Conservation (phyloP, 2,329 filamentous ascomycete species). For the Daldinia eschscholtzii region DNA sequence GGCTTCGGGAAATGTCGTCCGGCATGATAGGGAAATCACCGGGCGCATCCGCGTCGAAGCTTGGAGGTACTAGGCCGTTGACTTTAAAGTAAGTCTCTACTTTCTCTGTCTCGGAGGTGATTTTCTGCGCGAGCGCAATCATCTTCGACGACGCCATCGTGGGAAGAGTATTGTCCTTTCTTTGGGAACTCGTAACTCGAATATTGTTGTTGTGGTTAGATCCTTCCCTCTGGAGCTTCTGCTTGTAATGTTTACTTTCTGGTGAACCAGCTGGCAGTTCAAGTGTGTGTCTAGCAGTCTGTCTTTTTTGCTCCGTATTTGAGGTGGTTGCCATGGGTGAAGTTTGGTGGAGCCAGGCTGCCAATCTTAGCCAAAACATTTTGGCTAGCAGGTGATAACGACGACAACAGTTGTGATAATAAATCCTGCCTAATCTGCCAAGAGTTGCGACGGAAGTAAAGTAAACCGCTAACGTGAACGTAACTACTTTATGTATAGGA, state of each 20-base stretch:
- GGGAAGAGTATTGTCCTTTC: slow-evolving; percentile 11
- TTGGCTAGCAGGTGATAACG: slow-evolving; percentile 19
- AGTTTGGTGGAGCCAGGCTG: slow-evolving; percentile 37
- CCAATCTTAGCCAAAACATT: slow-evolving; percentile 40
- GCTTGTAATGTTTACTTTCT: slow-evolving; percentile 24
- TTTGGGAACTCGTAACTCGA: slow-evolving; percentile 4
- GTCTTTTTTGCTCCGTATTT: slow-evolving; percentile 28
- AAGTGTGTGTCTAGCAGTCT: slow-evolving; percentile 17
- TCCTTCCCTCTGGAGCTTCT: slow-evolving; percentile 24
- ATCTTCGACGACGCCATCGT: slow-evolving; percentile 55
- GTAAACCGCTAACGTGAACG: slow-evolving; percentile 24
- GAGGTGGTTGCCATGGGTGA: slow-evolving; percentile 25
- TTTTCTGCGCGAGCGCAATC: slow-evolving; percentile 61
- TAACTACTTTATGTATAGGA: slow-evolving; percentile 3
- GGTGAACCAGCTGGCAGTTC: slow-evolving; percentile 19
- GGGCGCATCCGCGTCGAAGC: slow-evolving; percentile 60
- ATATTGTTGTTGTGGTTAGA: slow-evolving; percentile 22
- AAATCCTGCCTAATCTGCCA: slow-evolving; percentile 2
- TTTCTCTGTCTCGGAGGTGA: slow-evolving; percentile 62
- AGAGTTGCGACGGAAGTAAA: slow-evolving; percentile 20
- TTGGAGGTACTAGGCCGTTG: slow-evolving; percentile 58
- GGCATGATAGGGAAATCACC: slow-evolving; percentile 63
- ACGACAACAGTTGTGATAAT: slow-evolving; percentile 20
- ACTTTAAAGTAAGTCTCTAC: slow-evolving; percentile 62
- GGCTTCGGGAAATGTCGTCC: slow-evolving; percentile 59